phyloP scores from a whole-genome alignment of 768 basidiomycete genomes.

The Lactarius hengduanensis region DNA sequence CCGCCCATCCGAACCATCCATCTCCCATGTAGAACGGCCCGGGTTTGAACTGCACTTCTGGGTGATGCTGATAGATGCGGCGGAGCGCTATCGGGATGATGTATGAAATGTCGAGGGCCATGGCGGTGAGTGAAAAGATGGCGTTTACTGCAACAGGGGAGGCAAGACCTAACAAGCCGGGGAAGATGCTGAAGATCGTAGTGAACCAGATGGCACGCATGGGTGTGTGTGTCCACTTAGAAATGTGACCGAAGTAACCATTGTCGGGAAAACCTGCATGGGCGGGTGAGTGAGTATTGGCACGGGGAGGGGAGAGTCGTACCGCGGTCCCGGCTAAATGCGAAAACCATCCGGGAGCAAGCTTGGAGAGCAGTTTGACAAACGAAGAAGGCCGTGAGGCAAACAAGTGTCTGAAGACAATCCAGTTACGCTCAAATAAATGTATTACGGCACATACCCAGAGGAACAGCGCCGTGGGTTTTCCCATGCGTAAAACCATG shows the following conservation, averaged over 20 bases:
- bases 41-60: conserved; percentile 80
- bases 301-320: conserved; percentile 23
- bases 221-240: conserved; percentile 64
- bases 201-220: conserved; percentile 74
- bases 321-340: conserved; percentile 81
- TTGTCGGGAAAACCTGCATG: conserved; percentile 65
- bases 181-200: conserved; percentile 64
- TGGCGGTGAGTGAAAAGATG: conserved; percentile 78
- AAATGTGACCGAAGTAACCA: conserved; percentile 73
- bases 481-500: conserved; percentile 74
- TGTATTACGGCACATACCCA: conserved; percentile 51
- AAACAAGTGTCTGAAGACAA: conserved; percentile 57
- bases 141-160: conserved; percentile 75
- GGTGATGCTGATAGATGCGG: conserved; percentile 64
- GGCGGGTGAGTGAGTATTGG: not conserved
- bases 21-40: conserved; percentile 86
- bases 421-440: not conserved
- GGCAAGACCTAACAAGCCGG: conserved; percentile 73
- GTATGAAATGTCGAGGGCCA: conserved; percentile 76
- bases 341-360: conserved; percentile 76
- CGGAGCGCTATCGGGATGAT: conserved; percentile 80
- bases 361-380: conserved; percentile 81
- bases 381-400: conserved; percentile 85
- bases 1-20: conserved; percentile 58
- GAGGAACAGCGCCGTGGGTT: conserved; percentile 68